Base-by-base conservation (phyloP, 768 basidiomycete species). In the Leccinellum rugosiceps region DNA sequence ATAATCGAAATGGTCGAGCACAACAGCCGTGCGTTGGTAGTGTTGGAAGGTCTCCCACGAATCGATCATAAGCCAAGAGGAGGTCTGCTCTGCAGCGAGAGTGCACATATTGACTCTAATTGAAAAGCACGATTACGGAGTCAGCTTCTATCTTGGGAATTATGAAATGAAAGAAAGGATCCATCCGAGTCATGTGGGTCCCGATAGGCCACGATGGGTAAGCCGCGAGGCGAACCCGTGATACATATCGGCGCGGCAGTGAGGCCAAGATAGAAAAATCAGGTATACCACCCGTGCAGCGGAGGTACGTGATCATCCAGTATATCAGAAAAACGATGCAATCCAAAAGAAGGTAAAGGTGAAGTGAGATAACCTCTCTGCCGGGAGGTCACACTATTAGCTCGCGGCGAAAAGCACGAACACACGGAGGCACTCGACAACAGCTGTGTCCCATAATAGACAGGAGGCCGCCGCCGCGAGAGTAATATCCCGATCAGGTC, bases 61-160 rank as follows among this genome's bases (percentile, higher is more conserved):
- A 70, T 99, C 97, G 45, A 98, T 90, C 94, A 97, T 98, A 46
- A 99, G 80, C 93, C 93, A 98, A 21, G 86, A 83, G 46, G 88
- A 88, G 3, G 95, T 94, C 68, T 95, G 86, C 70, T 94, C 90
- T 32, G 93, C 86, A 11, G 92, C 96, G 34, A 94, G 81, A 52
- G 83, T 87, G 75, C 92, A 94, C 90, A 93, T 94, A 64, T 83
- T 83, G 54, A 90, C 88, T 60, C 92, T 92, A 68, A 61, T 65
- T 62, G 55, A 65, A 65, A 65, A 60, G 48, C 61, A 55, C 55
- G 35, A 54, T 38, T 2, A 11, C 15, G 13, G 14, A n/a, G 56
- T 74, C 53, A 72, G 66, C 59, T 50, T 65, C 55, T 52, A 57
- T 61, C 58, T 51, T 44, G 19, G 35, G 34, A 50, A 19, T 26